Evolutionary conservation across 129 eudicot species (phyloP), one percentile per base, ranked within the genome.

Genomic region (Tagetes patula): DNA sequence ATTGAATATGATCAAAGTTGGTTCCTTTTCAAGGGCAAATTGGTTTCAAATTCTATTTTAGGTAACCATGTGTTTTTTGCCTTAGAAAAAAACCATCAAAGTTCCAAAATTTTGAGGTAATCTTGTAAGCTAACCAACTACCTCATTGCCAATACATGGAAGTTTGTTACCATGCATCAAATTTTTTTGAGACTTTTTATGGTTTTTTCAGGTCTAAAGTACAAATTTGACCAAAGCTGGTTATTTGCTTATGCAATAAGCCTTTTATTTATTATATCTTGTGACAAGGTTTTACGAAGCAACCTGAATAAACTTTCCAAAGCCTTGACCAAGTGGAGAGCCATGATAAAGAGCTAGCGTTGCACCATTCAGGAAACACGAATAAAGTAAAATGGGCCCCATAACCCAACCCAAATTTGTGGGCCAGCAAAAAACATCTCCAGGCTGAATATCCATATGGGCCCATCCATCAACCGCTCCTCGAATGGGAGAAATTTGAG

Each of bases 401-500:
- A 95, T 83, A 54, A 95, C 89, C 99, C 99, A 95, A 14, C 99
- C 97, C 71, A 95, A 85, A 83, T 85, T 95, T 69, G 99, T 90
- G 30, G 99, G 97, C 97, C 97, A 95, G 69, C 96, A 90, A 60
- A 62, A 78, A 5, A 95, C 78, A 41, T 90, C 99, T 64, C 91
- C 94, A 12, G 86, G 75, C 67, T 78, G 80, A 75, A 86, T 27
- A 82, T 88, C 82, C 56, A 70, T 11, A 76, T 88, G 93, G 14
- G 94, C 85, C 99, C 97, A 95, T 36, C 79, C 69, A 30, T 95
- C 99, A 54, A 91, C 87, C 60, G 94, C 84, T 76, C 87, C 76
- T 70, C 97, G 83, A 60, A 95, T 85, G 2, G 99, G 99, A 71
- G 97, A 85, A 63, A 86, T 64, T 33, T 95, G 99, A 54, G 96